Percentiles rank a stretch among this genome's conserved stretches.
Conservation (phyloP, 106 monocot species). For the Dactylorhiza incarnata region DNA sequence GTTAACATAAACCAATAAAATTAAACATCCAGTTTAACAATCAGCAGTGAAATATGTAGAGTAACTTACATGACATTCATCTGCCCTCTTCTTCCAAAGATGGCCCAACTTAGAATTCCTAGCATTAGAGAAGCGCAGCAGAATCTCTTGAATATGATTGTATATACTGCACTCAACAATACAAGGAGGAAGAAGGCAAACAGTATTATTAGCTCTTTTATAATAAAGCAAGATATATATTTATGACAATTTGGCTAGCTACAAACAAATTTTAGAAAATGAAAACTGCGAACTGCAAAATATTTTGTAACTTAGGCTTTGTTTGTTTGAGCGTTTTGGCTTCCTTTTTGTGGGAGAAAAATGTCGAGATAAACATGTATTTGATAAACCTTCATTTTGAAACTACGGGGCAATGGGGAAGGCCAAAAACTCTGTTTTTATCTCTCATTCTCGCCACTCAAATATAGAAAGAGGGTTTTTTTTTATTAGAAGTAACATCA, state of each 20-base stretch:
- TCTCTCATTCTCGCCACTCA: no score
- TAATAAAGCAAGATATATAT: not conserved
- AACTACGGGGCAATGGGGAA: no score
- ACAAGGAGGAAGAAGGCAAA: not conserved
- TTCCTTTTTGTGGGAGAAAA: no score
- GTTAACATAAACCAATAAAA: not conserved
- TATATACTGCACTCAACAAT: constrained; percentile 45
- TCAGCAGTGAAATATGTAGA: not conserved
- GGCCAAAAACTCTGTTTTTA: no score
- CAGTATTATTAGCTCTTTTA: not conserved
- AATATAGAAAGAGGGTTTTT: not conserved
- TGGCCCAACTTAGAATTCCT: not conserved
- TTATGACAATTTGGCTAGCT: not conserved
- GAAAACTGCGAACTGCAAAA: not conserved
- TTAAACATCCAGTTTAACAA: not conserved
- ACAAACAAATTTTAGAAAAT: not conserved
- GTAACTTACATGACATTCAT: constrained; percentile 4
- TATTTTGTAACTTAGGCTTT: no score
- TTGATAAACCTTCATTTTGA: no score
- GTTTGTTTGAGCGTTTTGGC: no score
- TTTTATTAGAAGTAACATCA: not conserved
- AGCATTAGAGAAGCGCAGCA: constrained; percentile 27
- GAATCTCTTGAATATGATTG: constrained; percentile 57
- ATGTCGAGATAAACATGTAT: no score
- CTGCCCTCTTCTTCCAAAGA: not conserved